Base-by-base conservation (phyloP, 805 yeast genomes). In the Ogataea nitratoaversa region DNA sequence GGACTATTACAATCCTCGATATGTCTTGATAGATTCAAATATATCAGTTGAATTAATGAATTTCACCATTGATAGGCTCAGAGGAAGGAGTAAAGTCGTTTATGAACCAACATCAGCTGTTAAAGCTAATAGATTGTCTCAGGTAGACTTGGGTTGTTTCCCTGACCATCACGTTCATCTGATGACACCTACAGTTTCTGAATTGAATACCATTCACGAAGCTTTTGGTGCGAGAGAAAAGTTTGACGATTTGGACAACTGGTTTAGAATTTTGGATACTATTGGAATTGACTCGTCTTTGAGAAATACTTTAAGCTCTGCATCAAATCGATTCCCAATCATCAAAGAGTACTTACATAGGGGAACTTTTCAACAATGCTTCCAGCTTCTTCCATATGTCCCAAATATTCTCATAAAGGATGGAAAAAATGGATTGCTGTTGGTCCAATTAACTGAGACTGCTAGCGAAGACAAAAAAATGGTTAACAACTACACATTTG, bases 101-200 rank as follows among this genome's bases (percentile, higher is more conserved):
- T 68, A 81, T 43, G 96, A 88, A 48, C 96, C 96, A 4, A 88
- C 96, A 0, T 82, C 93, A 1, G 68, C 66, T 1, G 69, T 77
- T 3, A 88, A 87, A 54, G 74, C 90, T 2, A 57, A 59, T 0
- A 67, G 70, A 41, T 48, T 84, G 3, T 70, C 77, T 0, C 22
- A 56, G 22, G 39, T 50, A 12, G 46, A 60, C 2, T 50, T 74
- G 3, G 47, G 52, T 2, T 71, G 72, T 6, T 80, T 62, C 48
- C 87, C 88, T 0, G 46, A 74, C 30, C 65, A 72, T 36, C 36
- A 49, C 29, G 47, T 75, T 19, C 65, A 68, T 40, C 48, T 84
- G 17, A 62, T 76, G 1, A 82, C 93, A 0, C 96, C 96, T 0
- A 89, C 95, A 1, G 54, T 69, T 1, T 59, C 65, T 8, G 96